phyloP scores from a whole-genome alignment of 139 green algal species.

The Axilococcus clingmanii region DNA sequence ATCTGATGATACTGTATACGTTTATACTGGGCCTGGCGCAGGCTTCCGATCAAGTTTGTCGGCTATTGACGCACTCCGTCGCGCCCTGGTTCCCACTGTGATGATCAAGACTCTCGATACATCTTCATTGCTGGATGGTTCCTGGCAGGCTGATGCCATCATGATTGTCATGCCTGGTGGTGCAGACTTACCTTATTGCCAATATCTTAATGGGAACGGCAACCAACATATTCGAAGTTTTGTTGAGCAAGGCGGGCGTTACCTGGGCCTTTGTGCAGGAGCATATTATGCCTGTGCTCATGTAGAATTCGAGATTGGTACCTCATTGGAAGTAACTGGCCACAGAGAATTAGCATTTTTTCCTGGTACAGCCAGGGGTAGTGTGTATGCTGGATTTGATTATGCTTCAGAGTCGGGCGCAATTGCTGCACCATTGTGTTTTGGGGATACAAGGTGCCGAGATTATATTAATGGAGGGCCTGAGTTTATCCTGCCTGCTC shows the following conservation, averaged over 20 bases:
- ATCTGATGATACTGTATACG: neutral
- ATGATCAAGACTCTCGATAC: conserved; percentile 23
- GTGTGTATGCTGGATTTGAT: conserved; percentile 39
- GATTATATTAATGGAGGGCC: conserved; percentile 70
- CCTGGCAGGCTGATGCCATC: conserved; percentile 25
- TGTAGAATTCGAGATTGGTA: conserved; percentile 56
- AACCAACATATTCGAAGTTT: conserved; percentile 50
- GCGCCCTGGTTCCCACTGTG: conserved; percentile 15
- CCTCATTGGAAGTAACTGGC: conserved; percentile 40
- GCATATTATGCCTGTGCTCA: conserved; percentile 54
- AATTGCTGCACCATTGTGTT: conserved; percentile 24
- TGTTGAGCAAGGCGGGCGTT: conserved; percentile 39
- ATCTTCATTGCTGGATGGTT: conserved; percentile 35
- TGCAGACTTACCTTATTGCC: conserved; percentile 67
- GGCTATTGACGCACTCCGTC: conserved; percentile 13
- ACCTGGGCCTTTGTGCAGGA: conserved; percentile 64
- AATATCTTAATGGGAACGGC: conserved; percentile 49
- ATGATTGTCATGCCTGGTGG: conserved; percentile 62
- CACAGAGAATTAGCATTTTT: conserved; percentile 58
- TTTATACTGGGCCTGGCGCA: conserved; percentile 47
- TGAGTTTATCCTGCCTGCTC: conserved; percentile 19
- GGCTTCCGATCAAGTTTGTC: conserved; percentile 31
- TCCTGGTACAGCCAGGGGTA: conserved; percentile 32
- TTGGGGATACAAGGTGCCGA: conserved; percentile 2
- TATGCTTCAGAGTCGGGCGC: conserved; percentile 42